Evolutionary conservation across 2,329 filamentous ascomycete species (phyloP).

Genomic region (Hypoxylon sp.): DNA sequence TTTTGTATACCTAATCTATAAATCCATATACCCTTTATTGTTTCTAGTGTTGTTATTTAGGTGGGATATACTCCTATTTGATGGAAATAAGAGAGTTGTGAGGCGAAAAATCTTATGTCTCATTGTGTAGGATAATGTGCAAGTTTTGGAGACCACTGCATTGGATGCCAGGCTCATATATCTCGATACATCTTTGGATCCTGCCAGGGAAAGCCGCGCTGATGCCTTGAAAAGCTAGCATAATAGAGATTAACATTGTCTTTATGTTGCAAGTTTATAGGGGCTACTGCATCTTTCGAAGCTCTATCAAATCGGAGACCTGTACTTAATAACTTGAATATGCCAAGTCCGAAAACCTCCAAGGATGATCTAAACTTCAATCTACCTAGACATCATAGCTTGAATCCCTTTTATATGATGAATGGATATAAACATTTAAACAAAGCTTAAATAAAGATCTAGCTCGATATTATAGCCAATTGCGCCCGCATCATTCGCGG

Average conservation of each 20-base stretch:
- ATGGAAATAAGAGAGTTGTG: conserved; percentile 1
- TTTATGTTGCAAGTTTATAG: background rate
- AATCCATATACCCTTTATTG: conserved; percentile 29
- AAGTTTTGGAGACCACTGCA: conserved; percentile 2
- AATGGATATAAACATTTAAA: background rate
- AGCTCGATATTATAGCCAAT: background rate
- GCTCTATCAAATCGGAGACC: background rate
- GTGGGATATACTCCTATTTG: conserved; percentile 6
- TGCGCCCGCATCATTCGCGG: background rate
- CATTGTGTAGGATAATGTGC: conserved; percentile 5
- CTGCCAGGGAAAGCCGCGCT: background rate
- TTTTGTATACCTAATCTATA: conserved; percentile 20
- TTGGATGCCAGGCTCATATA: background rate
- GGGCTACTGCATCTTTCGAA: background rate
- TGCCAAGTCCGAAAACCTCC: background rate
- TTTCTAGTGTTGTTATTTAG: conserved; percentile 12
- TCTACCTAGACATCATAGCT: background rate
- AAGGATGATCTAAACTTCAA: background rate
- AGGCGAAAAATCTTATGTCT: conserved; percentile 3
- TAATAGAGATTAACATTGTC: background rate
- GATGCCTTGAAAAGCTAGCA: background rate
- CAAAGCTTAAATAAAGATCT: background rate
- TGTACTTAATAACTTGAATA: background rate
- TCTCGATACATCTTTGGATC: background rate
- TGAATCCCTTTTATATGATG: background rate